phyloP scores from a whole-genome alignment of 148 eudicot species.

The Vaccinium macrocarpon region DNA sequence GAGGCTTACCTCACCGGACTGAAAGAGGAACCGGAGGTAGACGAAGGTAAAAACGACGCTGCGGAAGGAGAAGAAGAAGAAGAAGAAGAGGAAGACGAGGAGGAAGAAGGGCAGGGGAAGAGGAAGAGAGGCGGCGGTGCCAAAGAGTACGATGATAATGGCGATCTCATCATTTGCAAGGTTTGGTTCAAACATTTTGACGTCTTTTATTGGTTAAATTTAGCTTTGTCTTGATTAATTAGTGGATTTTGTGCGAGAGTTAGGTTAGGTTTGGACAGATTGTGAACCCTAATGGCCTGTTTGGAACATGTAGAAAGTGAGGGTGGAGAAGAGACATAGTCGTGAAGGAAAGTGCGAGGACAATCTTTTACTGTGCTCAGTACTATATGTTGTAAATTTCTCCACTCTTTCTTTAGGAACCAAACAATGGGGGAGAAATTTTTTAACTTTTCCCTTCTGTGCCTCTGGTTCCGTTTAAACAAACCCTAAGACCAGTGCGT shows the following conservation, averaged over 20 bases:
- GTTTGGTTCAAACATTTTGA: constrained; percentile 30
- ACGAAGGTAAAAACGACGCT: constrained; percentile 21
- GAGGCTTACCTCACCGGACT: constrained; percentile 53
- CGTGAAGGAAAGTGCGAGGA: too few relatives aligned
- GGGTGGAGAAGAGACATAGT: too few relatives aligned
- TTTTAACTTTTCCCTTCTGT: too few relatives aligned
- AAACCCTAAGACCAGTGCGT: too few relatives aligned
- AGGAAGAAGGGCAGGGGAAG: constrained; percentile 24
- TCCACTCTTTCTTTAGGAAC: too few relatives aligned
- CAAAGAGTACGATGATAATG: constrained; percentile 77
- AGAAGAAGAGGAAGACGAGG: constrained; percentile 23
- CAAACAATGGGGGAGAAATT: too few relatives aligned
- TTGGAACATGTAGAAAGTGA: too few relatives aligned
- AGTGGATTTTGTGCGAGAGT: not conserved
- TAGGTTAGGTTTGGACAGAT: not conserved
- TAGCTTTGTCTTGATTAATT: not conserved
- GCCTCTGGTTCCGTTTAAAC: too few relatives aligned
- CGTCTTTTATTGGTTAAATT: not conserved
- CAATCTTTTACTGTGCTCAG: too few relatives aligned
- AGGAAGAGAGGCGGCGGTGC: constrained; percentile 33
- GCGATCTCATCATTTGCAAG: constrained; percentile 80
- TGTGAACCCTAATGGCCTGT: not conserved
- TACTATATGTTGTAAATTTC: too few relatives aligned
- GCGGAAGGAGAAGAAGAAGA: constrained; percentile 27
- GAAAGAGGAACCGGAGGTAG: constrained; percentile 12